phyloP scores from a whole-genome alignment of 2,329 filamentous ascomycete species.

The Thelonectria olida region DNA sequence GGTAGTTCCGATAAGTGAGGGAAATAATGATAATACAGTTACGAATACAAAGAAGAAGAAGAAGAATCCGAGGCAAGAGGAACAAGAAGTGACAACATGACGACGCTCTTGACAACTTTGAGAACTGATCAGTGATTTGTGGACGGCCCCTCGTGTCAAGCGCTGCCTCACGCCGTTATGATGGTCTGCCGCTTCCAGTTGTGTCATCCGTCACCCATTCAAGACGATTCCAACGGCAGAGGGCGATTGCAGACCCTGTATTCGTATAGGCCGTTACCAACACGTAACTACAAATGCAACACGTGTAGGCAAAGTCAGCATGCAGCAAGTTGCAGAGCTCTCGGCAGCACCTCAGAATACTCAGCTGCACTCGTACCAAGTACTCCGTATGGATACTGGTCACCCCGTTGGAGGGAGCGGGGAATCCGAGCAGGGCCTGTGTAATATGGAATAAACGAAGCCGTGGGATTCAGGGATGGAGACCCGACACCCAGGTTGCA shows the following conservation, averaged over 20 bases:
- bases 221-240: neutral
- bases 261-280: neutral
- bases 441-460: conserved; percentile 6
- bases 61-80: conserved; percentile 10
- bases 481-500: conserved; percentile 19
- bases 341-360: neutral
- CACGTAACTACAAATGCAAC: neutral
- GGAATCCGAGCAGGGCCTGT: conserved; percentile 9
- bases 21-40: too few species aligned
- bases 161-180: conserved; percentile 11
- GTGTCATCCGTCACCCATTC: conserved; percentile 1
- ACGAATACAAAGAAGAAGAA: neutral
- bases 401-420: conserved; percentile 11
- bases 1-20: too few species aligned
- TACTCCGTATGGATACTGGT: neutral
- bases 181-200: conserved; percentile 10
- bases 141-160: neutral
- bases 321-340: neutral
- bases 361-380: too few species aligned
- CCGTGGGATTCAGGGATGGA: conserved; percentile 14
- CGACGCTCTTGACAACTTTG: neutral
- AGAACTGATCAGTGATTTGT: neutral
- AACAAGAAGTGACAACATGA: neutral
- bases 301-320: neutral
- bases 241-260: neutral